Evolutionary conservation across 2,329 filamentous ascomycete genomes (phyloP).

Genomic region (Claviceps africana): DNA sequence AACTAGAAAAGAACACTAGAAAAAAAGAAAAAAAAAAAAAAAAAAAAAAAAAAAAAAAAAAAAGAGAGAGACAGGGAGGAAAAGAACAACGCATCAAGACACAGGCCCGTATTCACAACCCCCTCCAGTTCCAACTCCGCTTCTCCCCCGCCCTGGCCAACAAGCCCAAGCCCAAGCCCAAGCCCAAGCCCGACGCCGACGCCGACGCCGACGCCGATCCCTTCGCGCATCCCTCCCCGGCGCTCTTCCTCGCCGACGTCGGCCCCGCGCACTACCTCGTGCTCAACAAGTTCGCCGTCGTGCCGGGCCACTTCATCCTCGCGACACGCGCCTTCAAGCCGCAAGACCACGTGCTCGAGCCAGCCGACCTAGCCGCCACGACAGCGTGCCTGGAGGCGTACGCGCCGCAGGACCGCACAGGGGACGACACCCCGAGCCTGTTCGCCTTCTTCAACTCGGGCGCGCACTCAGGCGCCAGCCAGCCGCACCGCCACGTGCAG

Average conservation of each 20-base stretch:
- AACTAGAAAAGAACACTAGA: too few species aligned
- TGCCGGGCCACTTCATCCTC: slow-evolving; percentile 58
- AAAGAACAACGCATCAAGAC: too few species aligned
- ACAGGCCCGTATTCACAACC: not conserved
- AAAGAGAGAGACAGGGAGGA: too few species aligned
- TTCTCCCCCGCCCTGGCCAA: slow-evolving; percentile 55
- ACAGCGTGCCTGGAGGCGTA: slow-evolving; percentile 49
- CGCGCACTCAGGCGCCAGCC: slow-evolving; percentile 52
- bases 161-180: slow-evolving; percentile 42
- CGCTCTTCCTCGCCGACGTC: slow-evolving; percentile 38
- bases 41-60: too few species aligned
- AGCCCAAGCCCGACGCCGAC: slow-evolving; percentile 32
- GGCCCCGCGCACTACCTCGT: slow-evolving; percentile 47
- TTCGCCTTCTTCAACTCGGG: slow-evolving; percentile 62
- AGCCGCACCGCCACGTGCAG: slow-evolving; percentile 59
- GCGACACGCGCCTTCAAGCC: slow-evolving; percentile 47
- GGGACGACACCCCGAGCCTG: slow-evolving; percentile 22
- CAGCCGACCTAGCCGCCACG: slow-evolving; percentile 45
- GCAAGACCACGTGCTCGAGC: slow-evolving; percentile 51
- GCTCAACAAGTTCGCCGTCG: slow-evolving; percentile 63
- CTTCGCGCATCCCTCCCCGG: slow-evolving; percentile 45
- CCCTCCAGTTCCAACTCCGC: slow-evolving; percentile 52
- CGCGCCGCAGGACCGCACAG: slow-evolving; percentile 8
- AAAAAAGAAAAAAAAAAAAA: not conserved
- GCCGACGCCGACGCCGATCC: slow-evolving; percentile 34